Conservation (phyloP, 1,284 basidiomycete genomes). For the Boletellus deceptivus region DNA sequence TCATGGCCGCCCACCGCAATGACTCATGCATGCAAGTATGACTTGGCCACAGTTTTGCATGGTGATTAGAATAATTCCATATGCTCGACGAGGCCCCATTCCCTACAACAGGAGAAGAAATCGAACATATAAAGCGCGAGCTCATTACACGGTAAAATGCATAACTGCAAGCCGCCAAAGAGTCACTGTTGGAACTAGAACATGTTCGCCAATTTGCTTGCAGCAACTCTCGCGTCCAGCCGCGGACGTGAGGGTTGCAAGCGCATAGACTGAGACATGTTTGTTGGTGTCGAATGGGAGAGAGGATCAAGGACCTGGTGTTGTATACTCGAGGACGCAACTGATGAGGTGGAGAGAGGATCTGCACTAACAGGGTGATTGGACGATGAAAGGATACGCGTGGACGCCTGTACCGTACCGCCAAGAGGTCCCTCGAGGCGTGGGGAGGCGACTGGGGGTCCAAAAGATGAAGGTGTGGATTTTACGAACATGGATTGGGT, state of each 20-base stretch:
- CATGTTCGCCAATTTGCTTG: constrained; percentile 85
- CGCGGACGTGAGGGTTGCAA: constrained; percentile 64
- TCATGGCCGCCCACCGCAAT: no score
- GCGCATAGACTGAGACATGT: constrained; percentile 67
- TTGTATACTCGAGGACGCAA: constrained; percentile 18
- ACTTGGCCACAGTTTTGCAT: background rate
- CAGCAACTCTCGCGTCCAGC: constrained; percentile 79
- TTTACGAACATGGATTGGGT: constrained; percentile 76
- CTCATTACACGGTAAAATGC: constrained; percentile 4
- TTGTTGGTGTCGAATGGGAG: constrained; percentile 52
- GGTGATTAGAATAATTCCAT: background rate
- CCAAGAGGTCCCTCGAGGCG: constrained; percentile 32
- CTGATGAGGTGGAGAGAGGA: constrained; percentile 21
- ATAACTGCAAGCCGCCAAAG: background rate
- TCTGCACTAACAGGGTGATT: constrained; percentile 19
- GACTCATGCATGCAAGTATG: no score
- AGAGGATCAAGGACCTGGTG: constrained; percentile 56
- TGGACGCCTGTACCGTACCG: constrained; percentile 10
- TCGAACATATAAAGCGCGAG: constrained; percentile 21
- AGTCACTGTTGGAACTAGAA: constrained; percentile 43
- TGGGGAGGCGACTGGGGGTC: constrained; percentile 28
- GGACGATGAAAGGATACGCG: constrained; percentile 7
- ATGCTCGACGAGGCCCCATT: constrained; percentile 5
- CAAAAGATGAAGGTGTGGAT: constrained; percentile 37
- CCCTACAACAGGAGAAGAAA: constrained; percentile 11